Percentiles rank a stretch among this genome's conserved stretches.
phyloP scores from a whole-genome alignment of 176 grass and related monocot species.

The Canna indica region DNA sequence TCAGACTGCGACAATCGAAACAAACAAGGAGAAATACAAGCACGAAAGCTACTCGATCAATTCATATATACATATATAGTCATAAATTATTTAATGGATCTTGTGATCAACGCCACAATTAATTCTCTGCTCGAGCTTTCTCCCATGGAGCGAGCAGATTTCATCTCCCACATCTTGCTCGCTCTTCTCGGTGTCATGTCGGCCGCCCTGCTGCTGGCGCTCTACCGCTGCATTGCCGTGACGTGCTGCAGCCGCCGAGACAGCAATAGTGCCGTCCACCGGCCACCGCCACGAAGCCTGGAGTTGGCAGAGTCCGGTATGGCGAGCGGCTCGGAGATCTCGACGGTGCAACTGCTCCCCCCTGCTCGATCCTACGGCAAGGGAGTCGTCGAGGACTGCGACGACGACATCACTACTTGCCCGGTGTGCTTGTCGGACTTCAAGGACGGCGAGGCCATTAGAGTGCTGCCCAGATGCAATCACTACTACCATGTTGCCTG shows the following conservation, averaged over 20 bases:
- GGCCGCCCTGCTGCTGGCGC: slow-evolving; percentile 8
- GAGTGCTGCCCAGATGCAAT: slow-evolving; percentile 32
- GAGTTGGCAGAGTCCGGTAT: no score
- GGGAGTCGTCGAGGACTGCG: neutral
- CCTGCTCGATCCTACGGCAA: slow-evolving; percentile 26
- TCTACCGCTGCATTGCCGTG: slow-evolving; percentile 33
- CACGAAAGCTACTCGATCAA: neutral
- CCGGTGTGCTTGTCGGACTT: slow-evolving; percentile 39
- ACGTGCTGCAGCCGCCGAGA: slow-evolving; percentile 19
- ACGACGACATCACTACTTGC: slow-evolving; percentile 14
- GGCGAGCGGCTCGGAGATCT: slow-evolving; percentile 7
- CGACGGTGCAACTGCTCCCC: neutral
- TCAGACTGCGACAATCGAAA: neutral
- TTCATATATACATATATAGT: neutral
- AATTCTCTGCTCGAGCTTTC: neutral
- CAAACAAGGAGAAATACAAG: neutral
- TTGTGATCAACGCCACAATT: neutral
- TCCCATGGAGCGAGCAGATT: neutral
- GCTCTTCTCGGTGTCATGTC: slow-evolving; percentile 23
- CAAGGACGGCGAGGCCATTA: slow-evolving; percentile 34
- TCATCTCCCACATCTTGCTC: slow-evolving; percentile 2
- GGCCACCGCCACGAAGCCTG: no score
- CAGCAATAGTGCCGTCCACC: neutral
- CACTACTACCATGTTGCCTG: slow-evolving; percentile 48
- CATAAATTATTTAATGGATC: neutral